Evolutionary conservation across 495 filamentous ascomycete species (phyloP), one percentile per base, ranked within the genome.

Genomic region (Penicillium longicatenatum): DNA sequence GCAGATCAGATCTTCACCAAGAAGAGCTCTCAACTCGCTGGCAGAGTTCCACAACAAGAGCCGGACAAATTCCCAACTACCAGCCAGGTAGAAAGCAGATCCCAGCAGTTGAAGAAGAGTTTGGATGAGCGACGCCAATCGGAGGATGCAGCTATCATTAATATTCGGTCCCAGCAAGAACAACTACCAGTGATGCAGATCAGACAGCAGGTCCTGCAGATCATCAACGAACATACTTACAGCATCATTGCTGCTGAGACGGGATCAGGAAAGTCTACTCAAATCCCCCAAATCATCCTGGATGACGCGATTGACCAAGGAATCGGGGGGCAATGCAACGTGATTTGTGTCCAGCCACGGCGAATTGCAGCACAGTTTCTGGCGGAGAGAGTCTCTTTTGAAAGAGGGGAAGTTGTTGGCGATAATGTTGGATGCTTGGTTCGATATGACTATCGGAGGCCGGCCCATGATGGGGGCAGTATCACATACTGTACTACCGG

Each of bases 401-500:
- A 86, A 65, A 70, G 83, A 54, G 65, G 70, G 26, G 81, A 86
- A 57, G 26, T 35, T 11, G 61, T 85, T 31, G 74, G 77, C 48
- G 57, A 81, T 12, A 73, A 68, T 14, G 71, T 86, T 45, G 84
- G 84, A 39, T 84, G 84, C 57, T 73, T 78, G 9, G 75, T 85
- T 19, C 77, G 82, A 24, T 82, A 82, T 57, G 77, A 84, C 42
- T 43, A 65, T 4, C 75, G 44, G 19, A 21, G 9, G n/a, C 60
- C 60, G 8, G 16, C 4, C 9, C 44, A 33, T 16, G 21, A 29
- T n/a, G 77, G 76, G 42, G 77, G 51, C 14, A 44, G 75, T 46
- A 79, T 86, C 59, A 81, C 71, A 4, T 86, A 82, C 55, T 86
- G 84, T 64, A 86, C 84, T 6, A 80, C 79, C 2, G 84, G 83